Base-by-base conservation (phyloP, 1,284 basidiomycete species). In the Fomitopsis pinicola region DNA sequence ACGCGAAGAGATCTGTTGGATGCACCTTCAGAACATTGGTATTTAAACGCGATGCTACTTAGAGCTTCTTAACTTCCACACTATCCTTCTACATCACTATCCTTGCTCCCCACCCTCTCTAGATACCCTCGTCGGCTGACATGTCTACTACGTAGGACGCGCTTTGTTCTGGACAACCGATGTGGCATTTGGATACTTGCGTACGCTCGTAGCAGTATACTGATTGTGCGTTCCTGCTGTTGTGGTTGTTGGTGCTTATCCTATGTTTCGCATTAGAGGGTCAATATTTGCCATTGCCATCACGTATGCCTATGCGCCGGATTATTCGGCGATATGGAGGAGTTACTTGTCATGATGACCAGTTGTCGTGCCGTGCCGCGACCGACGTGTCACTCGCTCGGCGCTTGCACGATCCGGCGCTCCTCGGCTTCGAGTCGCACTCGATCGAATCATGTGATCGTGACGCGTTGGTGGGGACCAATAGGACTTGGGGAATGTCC, bases 381-480 rank as follows among this genome's bases (percentile, higher is more conserved):
- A 22, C 22, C 22, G 22, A 22, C 22, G 22, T 22, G 22, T 22
- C 2, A 22, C 22, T 22, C 22, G 22, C 15, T 42, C 15, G 46
- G n/a, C 35, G 35, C 52, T 15, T 33, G 7, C 30, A 35, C 30
- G 30, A 6, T 5, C 9, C 15, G 57, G 35, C 17, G 57, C 33
- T 22, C 35, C 48, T 60, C n/a, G 14, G 5, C 14, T 38, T 22
- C 44, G 28, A 22, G 44, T 17, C 30, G 57, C 42, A 26, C 5
- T 38, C 52, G 35, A n/a, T 38, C 2, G 12, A 4, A 17, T 54
- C 68, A 69, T 64, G 66, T 69, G 68, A 55, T 12, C 57, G 33
- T 1, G 42, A 63, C 63, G 61, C 66, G 64, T 63, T 63, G 57
- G 58, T 26, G 64, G 64, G 60, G 65, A 64, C 64, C 66, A 66